A percentile compares a stretch with the other conserved stretches of the same genome.
These are phyloP conservation scores for Xerophyta viscosa DNA, from an alignment of 106 monocot genomes.

Conservation along the genomic window DNA sequence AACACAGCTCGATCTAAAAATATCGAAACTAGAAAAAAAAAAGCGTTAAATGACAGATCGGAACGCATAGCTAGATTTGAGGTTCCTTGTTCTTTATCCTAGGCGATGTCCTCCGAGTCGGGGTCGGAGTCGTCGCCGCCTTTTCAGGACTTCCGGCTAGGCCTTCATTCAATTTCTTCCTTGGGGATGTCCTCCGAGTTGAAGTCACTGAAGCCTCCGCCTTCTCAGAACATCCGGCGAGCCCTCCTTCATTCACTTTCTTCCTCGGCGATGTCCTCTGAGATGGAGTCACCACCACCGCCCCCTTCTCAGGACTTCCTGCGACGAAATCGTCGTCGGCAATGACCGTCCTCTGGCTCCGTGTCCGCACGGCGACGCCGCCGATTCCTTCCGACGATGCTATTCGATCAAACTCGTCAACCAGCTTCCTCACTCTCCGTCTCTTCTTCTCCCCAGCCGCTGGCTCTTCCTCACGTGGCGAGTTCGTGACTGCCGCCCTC, in stretches of 20 bases:
- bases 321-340: neutral
- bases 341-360: too few relatives aligned
- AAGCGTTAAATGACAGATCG: too few relatives aligned
- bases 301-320: neutral
- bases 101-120: neutral
- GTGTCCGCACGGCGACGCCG: too few relatives aligned
- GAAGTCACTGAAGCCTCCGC: neutral
- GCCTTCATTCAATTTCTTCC: too few relatives aligned
- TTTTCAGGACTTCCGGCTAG: too few relatives aligned
- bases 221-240: too few relatives aligned
- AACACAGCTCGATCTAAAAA: too few relatives aligned
- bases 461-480: neutral
- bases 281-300: constrained; percentile 1
- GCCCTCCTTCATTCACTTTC: neutral
- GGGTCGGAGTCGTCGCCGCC: too few relatives aligned
- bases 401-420: constrained; percentile 11
- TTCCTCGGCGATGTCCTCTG: neutral
- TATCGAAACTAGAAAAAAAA: too few relatives aligned
- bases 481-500: neutral
- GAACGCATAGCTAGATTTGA: neutral
- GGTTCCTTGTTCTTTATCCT: constrained; percentile 7
- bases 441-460: constrained; percentile 8
- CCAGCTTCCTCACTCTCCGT: constrained; percentile 36
- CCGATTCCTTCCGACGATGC: neutral
- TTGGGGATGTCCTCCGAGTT: too few relatives aligned